A percentile compares a stretch with the other conserved stretches of the same genome.
phyloP scores from a whole-genome alignment of 2,329 filamentous ascomycete genomes.

The Chaetoscypha palmicola region DNA sequence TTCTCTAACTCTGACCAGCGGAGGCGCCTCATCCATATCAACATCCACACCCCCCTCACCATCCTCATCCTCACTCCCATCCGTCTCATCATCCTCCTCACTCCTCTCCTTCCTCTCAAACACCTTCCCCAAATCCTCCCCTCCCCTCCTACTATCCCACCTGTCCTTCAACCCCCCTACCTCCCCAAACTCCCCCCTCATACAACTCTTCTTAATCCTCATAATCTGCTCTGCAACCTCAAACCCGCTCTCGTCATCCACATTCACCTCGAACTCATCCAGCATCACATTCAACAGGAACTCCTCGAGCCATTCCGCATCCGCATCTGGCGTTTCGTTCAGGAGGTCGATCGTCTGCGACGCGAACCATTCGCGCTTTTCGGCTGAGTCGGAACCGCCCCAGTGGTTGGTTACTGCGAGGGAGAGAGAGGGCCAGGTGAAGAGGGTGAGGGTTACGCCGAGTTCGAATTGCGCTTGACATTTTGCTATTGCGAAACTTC shows the following conservation, averaged over 20 bases:
- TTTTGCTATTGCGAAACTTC: constrained; percentile 36
- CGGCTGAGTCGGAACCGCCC: constrained; percentile 73
- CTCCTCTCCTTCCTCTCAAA: constrained; percentile 42
- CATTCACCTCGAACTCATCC: constrained; percentile 89
- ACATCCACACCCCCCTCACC: constrained; percentile 50
- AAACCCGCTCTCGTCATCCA: constrained; percentile 81
- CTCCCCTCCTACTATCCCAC: constrained; percentile 53
- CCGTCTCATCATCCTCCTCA: constrained; percentile 48
- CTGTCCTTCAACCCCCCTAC: constrained; percentile 56
- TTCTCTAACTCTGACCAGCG: constrained; percentile 50
- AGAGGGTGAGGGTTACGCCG: constrained; percentile 74
- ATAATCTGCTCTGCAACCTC: constrained; percentile 69
- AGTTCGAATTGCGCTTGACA: constrained; percentile 71
- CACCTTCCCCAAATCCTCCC: constrained; percentile 30
- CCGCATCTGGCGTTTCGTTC: constrained; percentile 49
- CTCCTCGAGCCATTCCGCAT: constrained; percentile 73
- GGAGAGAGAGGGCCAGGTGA: constrained; percentile 82
- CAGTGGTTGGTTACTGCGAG: constrained; percentile 82
- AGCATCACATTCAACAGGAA: constrained; percentile 85
- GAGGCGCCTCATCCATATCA: constrained; percentile 64
- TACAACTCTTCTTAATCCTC: constrained; percentile 55
- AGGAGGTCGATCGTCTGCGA: constrained; percentile 81
- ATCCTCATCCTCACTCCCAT: constrained; percentile 47
- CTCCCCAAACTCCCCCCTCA: constrained; percentile 57
- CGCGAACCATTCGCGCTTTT: constrained; percentile 96